Conservation (phyloP, 352 stramenopile species). For the Phytopythium kandeliae region DNA sequence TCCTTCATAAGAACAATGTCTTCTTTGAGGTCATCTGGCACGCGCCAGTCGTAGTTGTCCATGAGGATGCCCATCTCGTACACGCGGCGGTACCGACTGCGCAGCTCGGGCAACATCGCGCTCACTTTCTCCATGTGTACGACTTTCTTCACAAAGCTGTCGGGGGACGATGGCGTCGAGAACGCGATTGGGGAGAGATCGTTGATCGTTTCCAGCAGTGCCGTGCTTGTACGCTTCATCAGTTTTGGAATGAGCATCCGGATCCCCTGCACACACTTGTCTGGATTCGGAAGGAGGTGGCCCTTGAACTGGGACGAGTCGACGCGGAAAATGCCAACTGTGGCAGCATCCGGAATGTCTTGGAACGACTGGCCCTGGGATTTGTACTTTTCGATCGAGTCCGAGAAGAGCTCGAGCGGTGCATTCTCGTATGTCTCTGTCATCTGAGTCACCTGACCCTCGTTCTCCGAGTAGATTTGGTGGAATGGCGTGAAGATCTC, state of each 20-base stretch:
- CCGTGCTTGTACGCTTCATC: constrained; percentile 79
- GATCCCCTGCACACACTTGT: constrained; percentile 85
- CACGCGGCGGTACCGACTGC: constrained; percentile 66
- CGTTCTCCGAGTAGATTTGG: constrained; percentile 84
- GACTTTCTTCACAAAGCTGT: constrained; percentile 86
- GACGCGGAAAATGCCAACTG: constrained; percentile 91
- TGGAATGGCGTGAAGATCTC: constrained; percentile 87
- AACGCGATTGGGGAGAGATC: constrained; percentile 82
- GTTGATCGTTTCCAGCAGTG: constrained; percentile 79
- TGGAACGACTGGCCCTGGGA: constrained; percentile 72
- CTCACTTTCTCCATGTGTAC: constrained; percentile 82
- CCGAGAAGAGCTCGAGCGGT: constrained; percentile 72
- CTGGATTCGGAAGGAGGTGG: constrained; percentile 82
- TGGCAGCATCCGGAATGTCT: constrained; percentile 76
- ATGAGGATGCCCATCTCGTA: constrained; percentile 88
- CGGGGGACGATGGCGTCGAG: constrained; percentile 54
- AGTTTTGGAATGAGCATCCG: constrained; percentile 82
- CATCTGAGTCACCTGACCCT: constrained; percentile 55
- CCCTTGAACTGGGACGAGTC: constrained; percentile 87
- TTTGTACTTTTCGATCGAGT: constrained; percentile 82
- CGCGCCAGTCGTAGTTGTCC: constrained; percentile 88
- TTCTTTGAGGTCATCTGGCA: constrained; percentile 91
- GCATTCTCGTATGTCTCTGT: constrained; percentile 65
- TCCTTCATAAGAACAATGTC: constrained; percentile 94
- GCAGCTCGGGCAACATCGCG: constrained; percentile 56